These are phyloP conservation scores for Wickerhamomyces sydowiorum DNA, from an alignment of 805 yeast genomes.

Conservation along the genomic window DNA sequence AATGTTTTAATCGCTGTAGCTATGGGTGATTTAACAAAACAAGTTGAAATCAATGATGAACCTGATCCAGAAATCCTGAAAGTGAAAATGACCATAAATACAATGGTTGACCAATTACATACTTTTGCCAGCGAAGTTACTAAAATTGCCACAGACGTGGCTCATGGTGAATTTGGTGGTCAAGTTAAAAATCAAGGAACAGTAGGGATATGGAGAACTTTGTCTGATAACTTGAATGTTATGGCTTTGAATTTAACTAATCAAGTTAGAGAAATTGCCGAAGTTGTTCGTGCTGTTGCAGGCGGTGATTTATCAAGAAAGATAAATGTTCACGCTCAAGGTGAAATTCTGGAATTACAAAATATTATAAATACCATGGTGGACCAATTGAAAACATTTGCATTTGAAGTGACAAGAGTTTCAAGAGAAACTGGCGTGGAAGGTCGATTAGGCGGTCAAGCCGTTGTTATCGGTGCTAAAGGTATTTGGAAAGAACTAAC, in stretches of 20 bases:
- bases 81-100: slow-evolving; percentile 74
- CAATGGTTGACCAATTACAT: slow-evolving; percentile 85
- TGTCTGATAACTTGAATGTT: slow-evolving; percentile 78
- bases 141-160: slow-evolving; percentile 83
- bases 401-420: slow-evolving; percentile 83
- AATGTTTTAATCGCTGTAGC: slow-evolving; percentile 85
- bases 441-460: slow-evolving; percentile 85
- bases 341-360: slow-evolving; percentile 78
- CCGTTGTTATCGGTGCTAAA: slow-evolving; percentile 73
- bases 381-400: slow-evolving; percentile 79
- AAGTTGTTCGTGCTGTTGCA: slow-evolving; percentile 89
- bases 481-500: slow-evolving; percentile 89
- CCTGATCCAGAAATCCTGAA: slow-evolving; percentile 83
- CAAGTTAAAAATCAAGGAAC: slow-evolving; percentile 83
- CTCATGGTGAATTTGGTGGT: slow-evolving; percentile 87
- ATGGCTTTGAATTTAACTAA: slow-evolving; percentile 86
- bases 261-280: slow-evolving; percentile 84
- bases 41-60: slow-evolving; percentile 55
- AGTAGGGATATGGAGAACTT: slow-evolving; percentile 81
- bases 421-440: slow-evolving; percentile 89
- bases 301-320: slow-evolving; percentile 82
- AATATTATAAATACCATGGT: slow-evolving; percentile 87
- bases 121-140: slow-evolving; percentile 78
- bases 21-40: slow-evolving; percentile 73
- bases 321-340: slow-evolving; percentile 86